phyloP scores from a whole-genome alignment of 148 eudicot species.

The Vaccinium macrocarpon region DNA sequence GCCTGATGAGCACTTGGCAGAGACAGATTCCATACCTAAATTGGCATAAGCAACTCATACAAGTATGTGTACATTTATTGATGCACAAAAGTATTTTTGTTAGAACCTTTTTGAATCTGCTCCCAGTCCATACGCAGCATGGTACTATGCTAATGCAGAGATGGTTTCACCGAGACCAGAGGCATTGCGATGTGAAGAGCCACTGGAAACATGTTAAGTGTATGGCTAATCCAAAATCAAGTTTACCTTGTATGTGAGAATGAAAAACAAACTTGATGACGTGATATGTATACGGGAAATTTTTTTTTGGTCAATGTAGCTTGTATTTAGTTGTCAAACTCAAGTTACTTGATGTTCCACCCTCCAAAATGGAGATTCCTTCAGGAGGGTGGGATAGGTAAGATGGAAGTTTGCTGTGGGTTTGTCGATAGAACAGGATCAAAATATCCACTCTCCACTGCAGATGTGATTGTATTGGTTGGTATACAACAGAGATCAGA shows the following conservation, averaged over 20 bases:
- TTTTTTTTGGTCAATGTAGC: neutral
- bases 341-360: neutral
- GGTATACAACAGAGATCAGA: neutral
- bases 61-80: no score
- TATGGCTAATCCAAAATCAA: neutral
- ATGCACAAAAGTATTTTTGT: neutral
- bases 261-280: neutral
- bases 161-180: neutral
- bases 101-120: neutral
- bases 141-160: neutral
- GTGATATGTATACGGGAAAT: no score
- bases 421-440: neutral
- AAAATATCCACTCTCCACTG: neutral
- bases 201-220: neutral
- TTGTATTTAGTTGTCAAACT: neutral
- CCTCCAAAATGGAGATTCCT: neutral
- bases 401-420: neutral
- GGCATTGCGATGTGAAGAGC: neutral
- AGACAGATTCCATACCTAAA: neutral
- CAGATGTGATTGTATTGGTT: neutral
- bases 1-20: neutral
- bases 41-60: neutral
- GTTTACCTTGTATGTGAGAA: neutral
- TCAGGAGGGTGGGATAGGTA: neutral
- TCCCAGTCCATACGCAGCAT: neutral